These are phyloP conservation scores for Westerdykella sp. DNA, from an alignment of 2,329 filamentous ascomycete genomes.

Conservation along the genomic window DNA sequence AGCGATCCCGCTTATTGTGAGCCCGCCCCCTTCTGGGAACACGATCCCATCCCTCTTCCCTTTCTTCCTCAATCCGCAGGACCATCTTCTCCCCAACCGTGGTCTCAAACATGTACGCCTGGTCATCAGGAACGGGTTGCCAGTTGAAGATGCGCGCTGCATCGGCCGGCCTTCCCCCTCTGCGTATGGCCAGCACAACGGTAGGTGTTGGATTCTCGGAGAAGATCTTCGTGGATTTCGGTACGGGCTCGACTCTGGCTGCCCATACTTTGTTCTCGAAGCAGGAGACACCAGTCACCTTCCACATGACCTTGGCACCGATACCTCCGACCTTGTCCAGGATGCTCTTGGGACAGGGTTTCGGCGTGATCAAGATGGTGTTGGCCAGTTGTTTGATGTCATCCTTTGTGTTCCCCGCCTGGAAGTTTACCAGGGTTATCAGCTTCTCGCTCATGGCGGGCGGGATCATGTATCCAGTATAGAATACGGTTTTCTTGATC, in stretches of 20 bases:
- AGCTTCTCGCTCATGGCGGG: constrained; percentile 66
- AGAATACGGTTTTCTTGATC: constrained; percentile 84
- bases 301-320: constrained; percentile 76
- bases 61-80: constrained; percentile 70
- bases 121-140: constrained; percentile 66
- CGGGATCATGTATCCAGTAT: constrained; percentile 83
- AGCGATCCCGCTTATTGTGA: neutral
- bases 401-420: constrained; percentile 55
- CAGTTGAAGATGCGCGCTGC: constrained; percentile 77
- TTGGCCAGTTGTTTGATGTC: constrained; percentile 80
- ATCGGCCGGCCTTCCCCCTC: constrained; percentile 69
- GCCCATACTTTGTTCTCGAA: constrained; percentile 85
- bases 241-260: constrained; percentile 67
- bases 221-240: constrained; percentile 57
- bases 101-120: constrained; percentile 72
- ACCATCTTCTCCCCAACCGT: constrained; percentile 81
- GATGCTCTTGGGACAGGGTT: constrained; percentile 64
- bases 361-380: constrained; percentile 82
- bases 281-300: constrained; percentile 68
- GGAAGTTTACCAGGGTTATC: constrained; percentile 61
- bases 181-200: constrained; percentile 75
- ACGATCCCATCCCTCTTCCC: neutral
- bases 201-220: constrained; percentile 73
- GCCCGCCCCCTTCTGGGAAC: constrained; percentile 45
- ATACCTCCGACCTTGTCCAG: constrained; percentile 82